A percentile compares a stretch with the other conserved stretches of the same genome.
These are phyloP conservation scores for Penicillium sp. DNA, from an alignment of 2,329 filamentous ascomycete genomes.

Conservation along the genomic window DNA sequence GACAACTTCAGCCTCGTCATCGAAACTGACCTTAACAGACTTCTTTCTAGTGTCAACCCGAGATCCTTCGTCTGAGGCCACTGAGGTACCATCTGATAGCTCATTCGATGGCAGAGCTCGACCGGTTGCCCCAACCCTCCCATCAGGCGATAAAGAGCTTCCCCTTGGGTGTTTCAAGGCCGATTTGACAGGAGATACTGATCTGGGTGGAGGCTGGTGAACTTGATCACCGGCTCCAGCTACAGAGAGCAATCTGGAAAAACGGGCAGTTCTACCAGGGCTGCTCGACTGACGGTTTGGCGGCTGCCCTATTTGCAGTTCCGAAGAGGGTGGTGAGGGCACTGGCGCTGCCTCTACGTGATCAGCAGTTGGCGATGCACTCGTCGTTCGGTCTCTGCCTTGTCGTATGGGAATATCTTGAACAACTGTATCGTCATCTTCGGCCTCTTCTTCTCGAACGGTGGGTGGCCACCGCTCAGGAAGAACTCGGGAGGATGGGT, in stretches of 20 bases:
- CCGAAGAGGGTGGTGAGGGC: conserved; percentile 17
- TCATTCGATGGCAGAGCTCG: conserved; percentile 48
- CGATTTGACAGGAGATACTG: conserved; percentile 61
- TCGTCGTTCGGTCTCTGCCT: conserved; percentile 3
- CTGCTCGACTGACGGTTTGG: conserved; percentile 39
- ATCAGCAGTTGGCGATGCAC: conserved; percentile 11
- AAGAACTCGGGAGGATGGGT: conserved; percentile 13
- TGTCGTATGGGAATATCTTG: neutral
- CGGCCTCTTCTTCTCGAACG: conserved; percentile 11
- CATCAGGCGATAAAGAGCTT: conserved; percentile 39
- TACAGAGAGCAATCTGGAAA: conserved; percentile 52
- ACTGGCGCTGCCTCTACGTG: conserved; percentile 18
- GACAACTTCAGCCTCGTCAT: conserved; percentile 54
- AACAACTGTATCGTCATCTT: neutral
- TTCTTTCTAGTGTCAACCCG: conserved; percentile 50
- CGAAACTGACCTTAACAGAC: conserved; percentile 65
- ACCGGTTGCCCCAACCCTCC: conserved; percentile 19
- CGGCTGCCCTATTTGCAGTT: conserved; percentile 13
- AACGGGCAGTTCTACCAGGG: conserved; percentile 57
- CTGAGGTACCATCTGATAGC: conserved; percentile 56
- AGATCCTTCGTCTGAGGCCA: conserved; percentile 45
- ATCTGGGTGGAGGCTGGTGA: conserved; percentile 59
- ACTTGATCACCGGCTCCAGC: conserved; percentile 48
- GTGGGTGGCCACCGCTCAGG: conserved; percentile 14
- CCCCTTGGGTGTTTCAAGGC: conserved; percentile 58